Percentiles rank a stretch among this genome's conserved stretches.
phyloP scores from a whole-genome alignment of 225 moss, liverwort and hornwort species.

The Pseudisothecium myosuroides region DNA sequence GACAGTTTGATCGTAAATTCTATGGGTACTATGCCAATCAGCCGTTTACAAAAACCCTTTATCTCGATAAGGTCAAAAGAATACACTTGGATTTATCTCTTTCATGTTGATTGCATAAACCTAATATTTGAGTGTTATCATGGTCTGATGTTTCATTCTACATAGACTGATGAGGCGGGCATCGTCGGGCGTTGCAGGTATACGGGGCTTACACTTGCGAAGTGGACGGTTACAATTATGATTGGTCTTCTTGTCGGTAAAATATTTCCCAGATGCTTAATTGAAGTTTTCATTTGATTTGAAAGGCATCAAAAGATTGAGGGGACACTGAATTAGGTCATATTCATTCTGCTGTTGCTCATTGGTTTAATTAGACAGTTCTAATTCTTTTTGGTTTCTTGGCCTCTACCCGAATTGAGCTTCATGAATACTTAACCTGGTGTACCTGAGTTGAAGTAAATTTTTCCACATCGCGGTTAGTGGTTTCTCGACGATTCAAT shows the following conservation, averaged over 20 bases:
- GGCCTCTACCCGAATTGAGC: not conserved
- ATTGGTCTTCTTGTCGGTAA: slow-evolving; percentile 73
- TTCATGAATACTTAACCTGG: not conserved
- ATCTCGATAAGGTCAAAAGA: not conserved
- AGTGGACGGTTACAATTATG: slow-evolving; percentile 64
- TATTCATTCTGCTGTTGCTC: not conserved
- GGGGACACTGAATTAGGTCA: not conserved
- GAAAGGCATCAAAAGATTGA: not conserved
- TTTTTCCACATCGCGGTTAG: not conserved
- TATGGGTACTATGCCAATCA: slow-evolving; percentile 48
- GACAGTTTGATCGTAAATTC: slow-evolving; percentile 22
- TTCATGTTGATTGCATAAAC: not conserved
- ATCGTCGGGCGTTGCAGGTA: slow-evolving; percentile 31
- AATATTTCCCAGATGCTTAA: not conserved
- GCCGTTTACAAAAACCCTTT: not conserved
- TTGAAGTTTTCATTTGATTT: not conserved
- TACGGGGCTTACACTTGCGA: slow-evolving; percentile 74
- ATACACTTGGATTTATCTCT: not conserved
- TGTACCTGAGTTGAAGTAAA: not conserved
- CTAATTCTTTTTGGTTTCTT: not conserved
- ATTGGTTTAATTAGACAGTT: not conserved
- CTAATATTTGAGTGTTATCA: not conserved
- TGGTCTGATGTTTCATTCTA: not conserved
- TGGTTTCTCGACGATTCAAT: not conserved
- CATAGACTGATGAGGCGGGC: not conserved